Evolutionary conservation across 1,284 basidiomycete species (phyloP), one percentile per base, ranked within the genome.

Genomic region (Tilletia indica): DNA sequence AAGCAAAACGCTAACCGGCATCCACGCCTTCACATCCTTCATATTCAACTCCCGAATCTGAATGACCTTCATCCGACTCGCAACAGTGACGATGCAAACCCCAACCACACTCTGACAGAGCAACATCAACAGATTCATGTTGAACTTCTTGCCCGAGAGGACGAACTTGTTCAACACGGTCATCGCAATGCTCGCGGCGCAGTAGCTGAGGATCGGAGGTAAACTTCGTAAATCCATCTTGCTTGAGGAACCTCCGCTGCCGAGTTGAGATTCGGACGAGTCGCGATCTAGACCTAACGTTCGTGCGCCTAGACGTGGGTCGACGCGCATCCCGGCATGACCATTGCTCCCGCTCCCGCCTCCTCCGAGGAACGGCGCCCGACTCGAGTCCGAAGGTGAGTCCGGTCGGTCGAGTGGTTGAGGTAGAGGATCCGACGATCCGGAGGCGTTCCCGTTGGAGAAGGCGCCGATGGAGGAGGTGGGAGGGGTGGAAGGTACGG

Each of bases 91-190:
- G 81, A 91, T 93, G 16, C 87, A 82, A 36, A 93, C 90, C 84
- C 94, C 97, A 42, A 83, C 80, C 31, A 78, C 68, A 42, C 93
- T 94, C 86, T 99, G 97, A 74, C 98, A 93, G 72, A 92, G 90
- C 31, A 99, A 88, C 38, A 99, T 89, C 48, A 98, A 87, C 82
- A 98, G 97, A 78, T 93, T 99, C 96, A 99, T 98, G 78, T 92
- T 93, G 86, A 99, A 99, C 78, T 93, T 86, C 48, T 88, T 87
- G 3, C 97, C 97, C 4, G 96, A 98, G 9, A 99, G 95, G 73
- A 98, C 93, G 81, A 91, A 98, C 93, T 99, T 98, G 88, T 98
- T 98, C 74, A 97, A 90, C 66, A 99, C 89, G 0, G 97, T 99
- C 97, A 99, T 99, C 71, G 94, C 87, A 80, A 99, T 97, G 54